Evolutionary conservation across 2,329 filamentous ascomycete species (phyloP).

Genomic region (Stromatinia cepivora): DNA sequence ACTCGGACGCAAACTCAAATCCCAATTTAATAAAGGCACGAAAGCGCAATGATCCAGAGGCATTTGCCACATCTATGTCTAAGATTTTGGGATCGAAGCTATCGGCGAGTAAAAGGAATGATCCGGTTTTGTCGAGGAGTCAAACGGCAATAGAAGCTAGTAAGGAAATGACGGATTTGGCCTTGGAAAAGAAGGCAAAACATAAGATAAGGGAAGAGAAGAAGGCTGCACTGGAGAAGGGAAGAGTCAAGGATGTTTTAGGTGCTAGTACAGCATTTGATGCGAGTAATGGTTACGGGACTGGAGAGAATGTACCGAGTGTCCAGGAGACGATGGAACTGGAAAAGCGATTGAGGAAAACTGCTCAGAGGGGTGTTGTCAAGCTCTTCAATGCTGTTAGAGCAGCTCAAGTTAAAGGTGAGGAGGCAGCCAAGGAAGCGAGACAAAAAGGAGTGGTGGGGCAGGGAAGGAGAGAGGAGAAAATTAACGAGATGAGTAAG

Average conservation of each 20-base stretch:
- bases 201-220: slow-evolving; percentile 79
- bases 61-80: slow-evolving; percentile 89
- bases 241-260: slow-evolving; percentile 83
- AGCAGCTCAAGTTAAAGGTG: slow-evolving; percentile 85
- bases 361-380: slow-evolving; percentile 88
- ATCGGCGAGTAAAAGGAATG: slow-evolving; percentile 74
- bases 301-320: slow-evolving; percentile 46
- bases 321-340: slow-evolving; percentile 62
- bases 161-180: slow-evolving; percentile 70
- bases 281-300: slow-evolving; percentile 46
- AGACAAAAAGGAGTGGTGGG: slow-evolving; percentile 75
- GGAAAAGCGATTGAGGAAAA: slow-evolving; percentile 80
- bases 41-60: slow-evolving; percentile 88
- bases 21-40: slow-evolving; percentile 53
- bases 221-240: slow-evolving; percentile 77
- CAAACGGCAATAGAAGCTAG: slow-evolving; percentile 71
- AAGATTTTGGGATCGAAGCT: slow-evolving; percentile 92
- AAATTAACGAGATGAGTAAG: slow-evolving; percentile 93
- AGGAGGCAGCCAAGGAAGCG: slow-evolving; percentile 70
- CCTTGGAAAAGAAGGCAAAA: slow-evolving; percentile 78
- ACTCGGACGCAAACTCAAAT: slow-evolving; percentile 46
- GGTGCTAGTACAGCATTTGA: slow-evolving; percentile 56
- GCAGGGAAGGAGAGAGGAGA: slow-evolving; percentile 77
- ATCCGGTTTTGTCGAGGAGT: slow-evolving; percentile 89
- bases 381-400: slow-evolving; percentile 96